phyloP scores from a whole-genome alignment of 2,329 filamentous ascomycete species.

The Eurotiales sp. region DNA sequence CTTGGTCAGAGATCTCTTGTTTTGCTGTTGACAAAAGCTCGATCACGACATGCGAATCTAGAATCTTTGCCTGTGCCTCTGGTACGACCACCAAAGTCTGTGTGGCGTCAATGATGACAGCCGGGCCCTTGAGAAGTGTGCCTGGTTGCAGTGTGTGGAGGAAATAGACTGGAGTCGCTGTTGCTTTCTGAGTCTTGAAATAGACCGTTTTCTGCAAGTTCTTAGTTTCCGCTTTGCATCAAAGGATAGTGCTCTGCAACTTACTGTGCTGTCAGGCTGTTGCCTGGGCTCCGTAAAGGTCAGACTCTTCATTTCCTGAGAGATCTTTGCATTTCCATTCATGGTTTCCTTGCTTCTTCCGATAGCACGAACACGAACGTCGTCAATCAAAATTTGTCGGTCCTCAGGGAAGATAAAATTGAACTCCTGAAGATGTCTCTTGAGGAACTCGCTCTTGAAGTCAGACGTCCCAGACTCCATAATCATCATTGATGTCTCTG shows the following conservation, averaged over 20 bases:
- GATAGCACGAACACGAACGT: slow-evolving; percentile 66
- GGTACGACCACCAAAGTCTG: background rate
- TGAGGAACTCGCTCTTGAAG: background rate
- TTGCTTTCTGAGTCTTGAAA: background rate
- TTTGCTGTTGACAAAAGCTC: background rate
- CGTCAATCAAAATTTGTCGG: slow-evolving; percentile 82
- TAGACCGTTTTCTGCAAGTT: background rate
- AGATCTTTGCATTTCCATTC: background rate
- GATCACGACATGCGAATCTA: background rate
- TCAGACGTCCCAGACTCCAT: background rate
- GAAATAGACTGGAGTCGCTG: background rate
- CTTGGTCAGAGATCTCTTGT: background rate
- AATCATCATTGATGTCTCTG: background rate
- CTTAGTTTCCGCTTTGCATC: background rate
- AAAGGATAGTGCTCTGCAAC: background rate
- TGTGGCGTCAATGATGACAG: background rate
- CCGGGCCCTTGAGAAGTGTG: background rate
- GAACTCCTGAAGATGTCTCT: background rate
- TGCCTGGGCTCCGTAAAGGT: background rate
- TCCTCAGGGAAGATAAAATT: slow-evolving; percentile 78
- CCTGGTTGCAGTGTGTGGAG: background rate
- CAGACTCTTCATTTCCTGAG: background rate
- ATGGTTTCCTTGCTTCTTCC: background rate
- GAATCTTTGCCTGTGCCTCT: background rate
- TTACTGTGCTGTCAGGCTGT: background rate